phyloP scores from a whole-genome alignment of 192 early-diverging fungal species.

The Hyaloraphidium curvatum region DNA sequence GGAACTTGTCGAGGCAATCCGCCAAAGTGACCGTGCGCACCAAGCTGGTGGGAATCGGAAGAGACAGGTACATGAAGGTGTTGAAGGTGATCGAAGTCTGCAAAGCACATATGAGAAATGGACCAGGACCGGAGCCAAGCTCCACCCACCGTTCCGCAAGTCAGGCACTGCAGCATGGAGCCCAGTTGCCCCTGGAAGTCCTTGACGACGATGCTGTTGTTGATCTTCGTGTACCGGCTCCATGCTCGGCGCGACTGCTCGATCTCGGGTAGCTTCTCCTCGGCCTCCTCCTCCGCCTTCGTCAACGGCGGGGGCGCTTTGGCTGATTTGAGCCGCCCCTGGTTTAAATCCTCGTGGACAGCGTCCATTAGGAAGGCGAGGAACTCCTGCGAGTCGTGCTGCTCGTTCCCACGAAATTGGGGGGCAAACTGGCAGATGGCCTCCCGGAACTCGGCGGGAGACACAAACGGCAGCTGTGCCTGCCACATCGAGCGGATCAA shows the following conservation, averaged over 20 bases:
- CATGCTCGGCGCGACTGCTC: constrained; percentile 24
- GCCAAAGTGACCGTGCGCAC: constrained; percentile 34
- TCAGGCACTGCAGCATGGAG: constrained; percentile 42
- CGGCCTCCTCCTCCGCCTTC: background rate
- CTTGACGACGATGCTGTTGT: constrained; percentile 68
- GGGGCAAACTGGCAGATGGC: constrained; percentile 52
- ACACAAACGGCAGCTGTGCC: constrained; percentile 50
- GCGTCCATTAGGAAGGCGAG: constrained; percentile 71
- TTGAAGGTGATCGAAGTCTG: constrained; percentile 71
- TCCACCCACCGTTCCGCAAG: constrained; percentile 34
- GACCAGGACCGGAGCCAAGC: background rate
- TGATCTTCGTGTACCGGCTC: constrained; percentile 48
- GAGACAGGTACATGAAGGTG: constrained; percentile 73
- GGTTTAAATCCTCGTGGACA: constrained; percentile 82
- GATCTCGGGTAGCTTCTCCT: background rate
- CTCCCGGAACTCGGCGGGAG: constrained; percentile 58
- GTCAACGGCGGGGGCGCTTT: background rate
- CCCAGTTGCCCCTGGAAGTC: constrained; percentile 76
- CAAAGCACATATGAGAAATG: constrained; percentile 5
- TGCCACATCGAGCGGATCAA: constrained; percentile 70
- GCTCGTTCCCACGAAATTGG: constrained; percentile 73
- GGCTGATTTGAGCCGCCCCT: constrained; percentile 11
- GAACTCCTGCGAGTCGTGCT: constrained; percentile 97
- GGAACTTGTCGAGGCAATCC: constrained; percentile 72
- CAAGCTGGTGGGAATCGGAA: constrained; percentile 56